Evolutionary conservation across 345 rosid genomes (phyloP).

Genomic region (Erodium maritimum): DNA sequence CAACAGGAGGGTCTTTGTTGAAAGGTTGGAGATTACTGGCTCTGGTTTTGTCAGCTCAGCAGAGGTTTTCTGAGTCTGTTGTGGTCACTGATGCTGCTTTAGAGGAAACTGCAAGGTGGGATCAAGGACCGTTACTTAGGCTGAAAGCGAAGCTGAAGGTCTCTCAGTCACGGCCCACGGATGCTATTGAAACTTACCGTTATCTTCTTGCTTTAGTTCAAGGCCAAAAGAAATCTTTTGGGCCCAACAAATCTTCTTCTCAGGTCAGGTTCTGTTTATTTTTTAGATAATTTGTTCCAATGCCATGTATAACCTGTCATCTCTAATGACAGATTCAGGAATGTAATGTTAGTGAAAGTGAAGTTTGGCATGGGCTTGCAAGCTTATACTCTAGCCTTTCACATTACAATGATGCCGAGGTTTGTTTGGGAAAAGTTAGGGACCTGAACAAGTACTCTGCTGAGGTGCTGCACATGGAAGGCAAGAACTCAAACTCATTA

Average conservation of each 20-base stretch:
- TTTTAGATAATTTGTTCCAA: too few species aligned
- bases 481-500: constrained; percentile 20
- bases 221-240: constrained; percentile 75
- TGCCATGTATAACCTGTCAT: background rate
- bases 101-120: constrained; percentile 90
- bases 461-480: constrained; percentile 66
- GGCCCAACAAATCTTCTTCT: constrained; percentile 43
- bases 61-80: constrained; percentile 73
- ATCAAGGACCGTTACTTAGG: constrained; percentile 73
- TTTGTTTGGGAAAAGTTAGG: constrained; percentile 63
- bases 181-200: constrained; percentile 76
- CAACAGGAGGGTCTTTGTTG: constrained; percentile 68
- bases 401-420: constrained; percentile 84
- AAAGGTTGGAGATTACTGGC: constrained; percentile 92
- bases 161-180: constrained; percentile 51
- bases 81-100: constrained; percentile 84
- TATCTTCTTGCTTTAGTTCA: constrained; percentile 87
- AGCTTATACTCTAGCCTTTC: constrained; percentile 69
- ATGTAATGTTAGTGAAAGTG: constrained; percentile 59
- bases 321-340: constrained; percentile 39
- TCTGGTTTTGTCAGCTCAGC: constrained; percentile 78
- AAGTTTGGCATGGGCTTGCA: constrained; percentile 92
- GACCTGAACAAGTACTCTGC: constrained; percentile 67
- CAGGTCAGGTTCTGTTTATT: constrained; percentile 31
- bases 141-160: constrained; percentile 76